phyloP scores from a whole-genome alignment of 208 protist genomes.

The Trypanosoma brucei region DNA sequence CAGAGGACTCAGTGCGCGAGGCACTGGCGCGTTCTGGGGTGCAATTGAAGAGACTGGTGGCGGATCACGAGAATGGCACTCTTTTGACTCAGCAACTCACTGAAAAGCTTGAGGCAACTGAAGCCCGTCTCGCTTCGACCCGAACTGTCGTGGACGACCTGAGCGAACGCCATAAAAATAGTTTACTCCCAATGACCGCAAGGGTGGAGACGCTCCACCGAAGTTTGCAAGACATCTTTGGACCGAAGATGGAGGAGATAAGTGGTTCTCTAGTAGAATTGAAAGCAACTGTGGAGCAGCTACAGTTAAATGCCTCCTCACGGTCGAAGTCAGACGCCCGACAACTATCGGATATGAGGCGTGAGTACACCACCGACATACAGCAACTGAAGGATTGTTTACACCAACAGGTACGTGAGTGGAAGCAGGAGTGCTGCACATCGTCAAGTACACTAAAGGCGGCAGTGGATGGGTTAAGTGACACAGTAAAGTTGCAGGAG shows the following conservation, averaged over 20 bases:
- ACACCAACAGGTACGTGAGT: slow-evolving; percentile 5
- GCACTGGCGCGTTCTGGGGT: slow-evolving; percentile 5
- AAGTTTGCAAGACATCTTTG: slow-evolving; percentile 15
- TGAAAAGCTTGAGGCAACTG: slow-evolving; percentile 7
- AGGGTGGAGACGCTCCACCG: slow-evolving; percentile 23
- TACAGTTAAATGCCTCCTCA: slow-evolving; percentile 6
- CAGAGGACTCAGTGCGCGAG: slow-evolving; percentile 12
- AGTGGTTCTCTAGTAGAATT: slow-evolving; percentile 8
- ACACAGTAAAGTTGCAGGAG: slow-evolving; percentile 7
- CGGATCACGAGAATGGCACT: slow-evolving; percentile 7
- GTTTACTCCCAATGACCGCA: slow-evolving; percentile 10
- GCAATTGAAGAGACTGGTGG: slow-evolving; percentile 12
- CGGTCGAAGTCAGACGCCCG: slow-evolving; percentile 2
- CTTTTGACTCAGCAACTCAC: slow-evolving; percentile 6
- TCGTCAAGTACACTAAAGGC: slow-evolving; percentile 1
- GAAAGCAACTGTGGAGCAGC: slow-evolving; percentile 22
- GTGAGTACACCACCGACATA: slow-evolving; percentile 8
- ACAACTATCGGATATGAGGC: slow-evolving; percentile 13
- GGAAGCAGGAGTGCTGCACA: slow-evolving; percentile 7
- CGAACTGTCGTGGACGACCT: slow-evolving; percentile 20
- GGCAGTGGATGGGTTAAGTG: slow-evolving; percentile 2
- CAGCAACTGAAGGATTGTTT: slow-evolving; percentile 13
- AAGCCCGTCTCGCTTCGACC: slow-evolving; percentile 23
- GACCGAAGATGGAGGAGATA: slow-evolving; percentile 9
- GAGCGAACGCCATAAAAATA: slow-evolving; percentile 13